A percentile compares a stretch with the other conserved stretches of the same genome.
Evolutionary conservation across 768 basidiomycete genomes (phyloP).

Genomic region (Dioszegia aurantiaca): DNA sequence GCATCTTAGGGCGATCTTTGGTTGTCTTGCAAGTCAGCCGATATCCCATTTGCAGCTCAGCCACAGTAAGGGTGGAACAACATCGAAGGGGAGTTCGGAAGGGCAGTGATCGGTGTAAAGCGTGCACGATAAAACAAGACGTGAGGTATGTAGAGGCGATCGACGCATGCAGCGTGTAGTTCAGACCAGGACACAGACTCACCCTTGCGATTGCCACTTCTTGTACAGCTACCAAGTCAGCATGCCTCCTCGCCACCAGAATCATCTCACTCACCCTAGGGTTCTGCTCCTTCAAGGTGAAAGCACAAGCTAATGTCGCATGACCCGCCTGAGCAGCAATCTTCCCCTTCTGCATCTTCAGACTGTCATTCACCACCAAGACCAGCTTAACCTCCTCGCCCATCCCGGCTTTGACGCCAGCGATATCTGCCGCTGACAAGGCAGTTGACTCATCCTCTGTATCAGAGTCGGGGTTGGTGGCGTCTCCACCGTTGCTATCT

Average conservation of each 20-base stretch:
- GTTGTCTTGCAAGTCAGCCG: too few species aligned
- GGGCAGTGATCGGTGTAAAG: too few species aligned
- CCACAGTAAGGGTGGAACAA: too few species aligned
- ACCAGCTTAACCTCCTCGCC: slow-evolving; percentile 66
- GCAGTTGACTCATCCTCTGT: slow-evolving; percentile 45
- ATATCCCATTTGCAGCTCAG: too few species aligned
- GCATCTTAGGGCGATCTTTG: slow-evolving; percentile 84
- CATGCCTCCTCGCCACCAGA: neutral
- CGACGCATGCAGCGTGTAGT: too few species aligned
- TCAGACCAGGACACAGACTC: too few species aligned
- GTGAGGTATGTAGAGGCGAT: too few species aligned
- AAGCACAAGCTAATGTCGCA: slow-evolving; percentile 93
- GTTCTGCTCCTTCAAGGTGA: slow-evolving; percentile 70
- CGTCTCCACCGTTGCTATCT: slow-evolving; percentile 14
- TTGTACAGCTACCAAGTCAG: slow-evolving; percentile 30
- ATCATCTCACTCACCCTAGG: slow-evolving; percentile 59
- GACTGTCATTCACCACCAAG: slow-evolving; percentile 59
- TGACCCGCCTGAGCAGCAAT: slow-evolving; percentile 76
- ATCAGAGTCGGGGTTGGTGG: slow-evolving; percentile 36
- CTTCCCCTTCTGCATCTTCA: slow-evolving; percentile 57
- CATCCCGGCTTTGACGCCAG: slow-evolving; percentile 46
- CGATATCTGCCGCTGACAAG: slow-evolving; percentile 27
- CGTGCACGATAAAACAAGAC: too few species aligned
- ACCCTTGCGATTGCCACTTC: slow-evolving; percentile 42
- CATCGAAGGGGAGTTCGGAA: too few species aligned